Evolutionary conservation across 1,139 yeast species (phyloP).

Genomic region (Candida pseudocylindracea): DNA sequence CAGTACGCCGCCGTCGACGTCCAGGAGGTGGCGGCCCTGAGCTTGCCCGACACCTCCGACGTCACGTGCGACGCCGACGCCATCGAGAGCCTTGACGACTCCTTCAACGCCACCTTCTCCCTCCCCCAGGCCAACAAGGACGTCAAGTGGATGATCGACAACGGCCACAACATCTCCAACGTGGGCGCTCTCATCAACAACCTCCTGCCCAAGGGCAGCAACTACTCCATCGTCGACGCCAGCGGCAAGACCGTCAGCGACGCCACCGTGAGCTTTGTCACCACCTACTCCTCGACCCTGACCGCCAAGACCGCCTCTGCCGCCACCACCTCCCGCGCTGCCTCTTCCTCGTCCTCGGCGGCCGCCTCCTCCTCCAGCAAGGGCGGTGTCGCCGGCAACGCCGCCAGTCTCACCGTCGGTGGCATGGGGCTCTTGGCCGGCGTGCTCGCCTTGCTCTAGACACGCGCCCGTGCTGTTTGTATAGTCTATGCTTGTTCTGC

Average conservation of each 20-base stretch:
- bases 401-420: too few species aligned
- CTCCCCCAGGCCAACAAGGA: constrained; percentile 25
- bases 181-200: constrained; percentile 18
- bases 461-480: too few species aligned
- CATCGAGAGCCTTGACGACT: constrained; percentile 2
- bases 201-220: constrained; percentile 37
- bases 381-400: constrained; percentile 1
- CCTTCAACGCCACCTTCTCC: constrained; percentile 20
- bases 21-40: constrained; percentile 1
- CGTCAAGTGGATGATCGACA: constrained; percentile 29
- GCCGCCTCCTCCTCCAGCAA: constrained; percentile 14
- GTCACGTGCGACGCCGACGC: constrained; percentile 6
- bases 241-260: constrained; percentile 18
- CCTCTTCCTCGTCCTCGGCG: constrained; percentile 16
- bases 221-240: constrained; percentile 29
- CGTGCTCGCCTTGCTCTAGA: too few species aligned
- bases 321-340: constrained; percentile 17
- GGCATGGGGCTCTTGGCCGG: too few species aligned
- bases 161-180: constrained; percentile 29
- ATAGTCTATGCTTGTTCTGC: too few species aligned
- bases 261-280: constrained; percentile 26
- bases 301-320: constrained; percentile 25
- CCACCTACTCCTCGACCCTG: too few species aligned
- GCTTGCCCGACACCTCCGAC: constrained; percentile 44
- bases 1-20: constrained; percentile 20